phyloP scores from a whole-genome alignment of 2,329 filamentous ascomycete species.

The Emmonsiellopsis sp. region DNA sequence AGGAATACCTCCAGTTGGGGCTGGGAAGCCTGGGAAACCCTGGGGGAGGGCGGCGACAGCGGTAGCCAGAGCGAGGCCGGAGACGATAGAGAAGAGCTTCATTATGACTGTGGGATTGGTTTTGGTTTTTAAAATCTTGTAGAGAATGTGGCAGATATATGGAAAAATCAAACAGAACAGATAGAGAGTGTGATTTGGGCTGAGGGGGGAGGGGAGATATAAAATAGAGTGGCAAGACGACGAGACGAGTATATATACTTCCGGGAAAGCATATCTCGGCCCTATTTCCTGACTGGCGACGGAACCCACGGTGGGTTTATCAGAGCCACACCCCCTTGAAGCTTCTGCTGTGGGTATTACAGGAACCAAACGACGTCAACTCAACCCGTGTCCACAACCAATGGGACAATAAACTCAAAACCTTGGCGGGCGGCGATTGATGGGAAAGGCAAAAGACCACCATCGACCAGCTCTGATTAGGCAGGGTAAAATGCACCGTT shows the following conservation, averaged over 20 bases:
- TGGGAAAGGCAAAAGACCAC: not conserved
- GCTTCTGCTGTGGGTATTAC: not conserved
- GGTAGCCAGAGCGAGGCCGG: constrained; percentile 2
- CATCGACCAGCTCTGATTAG: not conserved
- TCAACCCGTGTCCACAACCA: not conserved
- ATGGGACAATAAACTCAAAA: not conserved
- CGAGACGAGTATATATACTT: not conserved
- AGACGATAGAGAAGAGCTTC: constrained; percentile 6
- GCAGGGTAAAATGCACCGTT: not conserved
- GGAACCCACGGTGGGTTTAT: not conserved
- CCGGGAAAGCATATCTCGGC: not conserved
- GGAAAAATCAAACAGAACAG: not conserved
- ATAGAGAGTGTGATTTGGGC: not conserved
- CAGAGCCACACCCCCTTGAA: not conserved
- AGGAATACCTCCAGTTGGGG: not conserved
- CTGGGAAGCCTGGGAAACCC: not conserved
- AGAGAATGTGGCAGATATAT: not conserved
- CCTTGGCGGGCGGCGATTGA: not conserved
- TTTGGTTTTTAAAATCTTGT: not conserved
- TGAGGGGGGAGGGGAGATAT: not conserved
- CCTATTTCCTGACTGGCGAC: not conserved
- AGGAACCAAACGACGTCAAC: not conserved
- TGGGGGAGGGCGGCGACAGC: not conserved
- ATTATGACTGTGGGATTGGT: constrained; percentile 4
- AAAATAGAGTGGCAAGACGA: not conserved